Evolutionary conservation across 805 yeast genomes (phyloP), one percentile per base, ranked within the genome.

Genomic region (Saccharomycopsis fodiens): DNA sequence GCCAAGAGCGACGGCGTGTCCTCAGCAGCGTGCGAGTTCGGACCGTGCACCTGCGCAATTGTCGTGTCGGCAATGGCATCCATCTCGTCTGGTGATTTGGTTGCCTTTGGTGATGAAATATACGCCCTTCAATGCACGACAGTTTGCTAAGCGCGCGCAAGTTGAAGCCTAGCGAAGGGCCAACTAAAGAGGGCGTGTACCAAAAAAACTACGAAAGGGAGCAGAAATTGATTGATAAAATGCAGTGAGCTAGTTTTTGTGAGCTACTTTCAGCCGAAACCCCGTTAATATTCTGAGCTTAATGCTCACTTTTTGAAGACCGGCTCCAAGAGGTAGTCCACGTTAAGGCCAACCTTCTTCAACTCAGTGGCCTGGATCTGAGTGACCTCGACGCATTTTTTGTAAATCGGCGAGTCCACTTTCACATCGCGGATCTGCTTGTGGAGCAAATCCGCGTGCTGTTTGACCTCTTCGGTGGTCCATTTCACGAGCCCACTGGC

Each of bases 1-100:
- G 86, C 79, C 29, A 91, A 71, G 31, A 89, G 67, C 1, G 95
- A 85, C 1, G 96, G 96, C 8, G 78, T 65, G 49, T 82, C 89
- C 45, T 78, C 86, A 46, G 61, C 58, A n/a, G 55, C 49, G 45
- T 57, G 46, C 54, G 57, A 20, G 42, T 20, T 57, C 35, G 53
- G 19, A 51, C 59, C 4, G 45, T 56, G 44, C 23, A 53, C 55
- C 2, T 55, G 54, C 10, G 52, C 52, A 60, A 79, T 78, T 6
- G 73, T 72, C 42, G 77, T 65, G 50, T 79, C 86, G 3, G 85
- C 70, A 36, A 80, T 80, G 15, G 79, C 85, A 57, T 80, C 87
- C 87, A 80, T 80, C 19, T 32, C 10, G 29, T 7, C 10, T 25
- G 29, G 29, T 25, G 29, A 25, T n/a, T n/a, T n/a, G n/a, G n/a